Base-by-base conservation (phyloP, 768 basidiomycete species). In the Hericium alpestre region DNA sequence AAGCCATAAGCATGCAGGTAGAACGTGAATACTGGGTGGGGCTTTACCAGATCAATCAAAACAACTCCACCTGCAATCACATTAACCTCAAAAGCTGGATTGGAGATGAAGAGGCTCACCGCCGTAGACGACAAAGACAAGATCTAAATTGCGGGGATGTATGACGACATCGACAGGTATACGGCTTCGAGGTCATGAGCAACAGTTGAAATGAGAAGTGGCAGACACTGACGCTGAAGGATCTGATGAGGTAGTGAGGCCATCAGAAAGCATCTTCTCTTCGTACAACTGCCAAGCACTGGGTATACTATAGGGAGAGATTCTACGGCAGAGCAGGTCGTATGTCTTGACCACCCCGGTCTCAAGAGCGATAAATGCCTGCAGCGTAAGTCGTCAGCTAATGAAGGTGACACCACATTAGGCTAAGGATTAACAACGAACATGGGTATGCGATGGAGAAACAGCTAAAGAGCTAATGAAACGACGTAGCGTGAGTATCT, bases 231-330 rank as follows among this genome's bases (percentile, higher is more conserved):
- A 81, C 79, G 73, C 72, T 41, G 65, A 67, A 53, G 60, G 63
- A 46, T 55, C 64, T 20, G 63, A 59, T 62, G 54, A 69, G 51
- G 63, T 74, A 64, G 69, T 73, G 67, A 71, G 71, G 23, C 74
- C 76, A 52, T 69, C 72, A 0, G 72, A 67, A 49, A 67, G 63
- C 65, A 73, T 68, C 71, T 79, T 79, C 58, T 84, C 78, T 67
- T 88, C 82, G 62, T 89, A 84, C 32, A 81, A 62, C 20, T 73
- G 74, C 93, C 91, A 94, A 63, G 86, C 72, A 64, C 92, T 91
- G 2, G 84, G 83, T 38, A 89, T 78, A 16, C 72, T 74, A 63
- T 86, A 90, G 11, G 77, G 74, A 0, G 89, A 88, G 58, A 84
- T 76, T 18, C 79, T 73, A 15, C 81, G 73, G 58, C 87, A 84